These are phyloP conservation scores for Aspergillus pseudoviridinutans DNA, from an alignment of 2,329 filamentous ascomycete genomes.

Conservation along the genomic window DNA sequence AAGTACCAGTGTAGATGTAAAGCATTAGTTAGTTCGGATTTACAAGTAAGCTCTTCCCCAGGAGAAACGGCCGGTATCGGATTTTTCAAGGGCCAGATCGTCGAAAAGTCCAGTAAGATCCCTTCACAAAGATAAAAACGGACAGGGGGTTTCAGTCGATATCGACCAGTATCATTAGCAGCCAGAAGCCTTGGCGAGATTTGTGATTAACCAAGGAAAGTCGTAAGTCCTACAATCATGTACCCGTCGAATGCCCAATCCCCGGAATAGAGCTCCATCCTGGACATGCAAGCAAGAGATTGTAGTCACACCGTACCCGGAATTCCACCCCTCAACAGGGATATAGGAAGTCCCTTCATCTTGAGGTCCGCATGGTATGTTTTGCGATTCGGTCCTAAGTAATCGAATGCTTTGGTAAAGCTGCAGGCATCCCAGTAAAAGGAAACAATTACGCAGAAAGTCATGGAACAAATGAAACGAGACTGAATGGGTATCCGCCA, in stretches of 20 bases:
- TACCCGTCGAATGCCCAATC: constrained; percentile 46
- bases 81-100: not conserved
- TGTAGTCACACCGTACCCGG: not conserved
- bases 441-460: not conserved
- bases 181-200: not conserved
- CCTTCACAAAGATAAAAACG: not conserved
- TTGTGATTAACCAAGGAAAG: not conserved
- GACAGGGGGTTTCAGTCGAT: not conserved
- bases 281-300: not conserved
- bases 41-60: not conserved
- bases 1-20: not conserved
- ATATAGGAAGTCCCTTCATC: not conserved
- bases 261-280: constrained; percentile 41
- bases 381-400: not conserved
- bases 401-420: too few relatives aligned
- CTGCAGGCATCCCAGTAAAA: not conserved
- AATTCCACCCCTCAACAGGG: not conserved
- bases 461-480: constrained; percentile 5
- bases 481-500: constrained; percentile 23
- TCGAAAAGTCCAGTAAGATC: not conserved
- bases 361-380: not conserved
- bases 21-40: not conserved
- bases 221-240: constrained; percentile 8
- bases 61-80: not conserved
- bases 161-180: not conserved